phyloP scores from a whole-genome alignment of 495 filamentous ascomycete genomes.

The Lineolata rhizophorae region DNA sequence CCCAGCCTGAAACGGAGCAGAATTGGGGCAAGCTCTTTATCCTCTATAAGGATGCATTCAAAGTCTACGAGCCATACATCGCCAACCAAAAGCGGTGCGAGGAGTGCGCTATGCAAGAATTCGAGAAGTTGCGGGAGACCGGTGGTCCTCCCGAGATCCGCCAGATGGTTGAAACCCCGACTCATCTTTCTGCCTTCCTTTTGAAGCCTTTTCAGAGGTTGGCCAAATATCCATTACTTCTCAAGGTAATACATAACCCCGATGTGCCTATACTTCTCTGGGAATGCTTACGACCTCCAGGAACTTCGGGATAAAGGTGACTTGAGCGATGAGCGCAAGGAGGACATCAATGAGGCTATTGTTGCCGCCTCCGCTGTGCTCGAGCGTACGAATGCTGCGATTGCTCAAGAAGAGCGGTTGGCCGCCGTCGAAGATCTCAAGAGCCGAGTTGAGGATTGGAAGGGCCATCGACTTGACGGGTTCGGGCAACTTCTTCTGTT shows the following conservation, averaged over 20 bases:
- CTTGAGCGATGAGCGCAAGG: constrained; percentile 38
- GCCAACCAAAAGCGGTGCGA: constrained; percentile 68
- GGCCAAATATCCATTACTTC: constrained; percentile 77
- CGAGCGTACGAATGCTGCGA: constrained; percentile 66
- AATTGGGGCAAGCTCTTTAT: constrained; percentile 83
- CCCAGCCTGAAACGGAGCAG: constrained; percentile 50
- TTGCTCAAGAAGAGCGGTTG: constrained; percentile 62
- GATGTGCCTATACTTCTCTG: neutral
- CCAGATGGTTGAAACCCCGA: constrained; percentile 38
- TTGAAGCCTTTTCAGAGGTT: constrained; percentile 92
- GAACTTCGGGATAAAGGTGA: constrained; percentile 69
- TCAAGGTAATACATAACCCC: constrained; percentile 37
- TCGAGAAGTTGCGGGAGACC: constrained; percentile 35
- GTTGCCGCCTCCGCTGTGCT: constrained; percentile 57
- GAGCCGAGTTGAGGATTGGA: constrained; percentile 90
- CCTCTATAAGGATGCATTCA: constrained; percentile 56
- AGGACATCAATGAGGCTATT: constrained; percentile 48
- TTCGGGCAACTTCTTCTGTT: constrained; percentile 79
- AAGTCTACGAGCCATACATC: constrained; percentile 87
- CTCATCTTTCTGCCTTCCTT: constrained; percentile 62
- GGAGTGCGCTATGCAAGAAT: constrained; percentile 33
- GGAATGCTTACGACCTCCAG: constrained; percentile 24
- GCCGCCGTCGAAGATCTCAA: constrained; percentile 64
- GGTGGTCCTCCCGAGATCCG: constrained; percentile 31
- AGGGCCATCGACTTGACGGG: constrained; percentile 66